A percentile compares a stretch with the other conserved stretches of the same genome.
These are phyloP conservation scores for Moringa oleifera DNA, from an alignment of 345 rosid genomes.

Conservation along the genomic window DNA sequence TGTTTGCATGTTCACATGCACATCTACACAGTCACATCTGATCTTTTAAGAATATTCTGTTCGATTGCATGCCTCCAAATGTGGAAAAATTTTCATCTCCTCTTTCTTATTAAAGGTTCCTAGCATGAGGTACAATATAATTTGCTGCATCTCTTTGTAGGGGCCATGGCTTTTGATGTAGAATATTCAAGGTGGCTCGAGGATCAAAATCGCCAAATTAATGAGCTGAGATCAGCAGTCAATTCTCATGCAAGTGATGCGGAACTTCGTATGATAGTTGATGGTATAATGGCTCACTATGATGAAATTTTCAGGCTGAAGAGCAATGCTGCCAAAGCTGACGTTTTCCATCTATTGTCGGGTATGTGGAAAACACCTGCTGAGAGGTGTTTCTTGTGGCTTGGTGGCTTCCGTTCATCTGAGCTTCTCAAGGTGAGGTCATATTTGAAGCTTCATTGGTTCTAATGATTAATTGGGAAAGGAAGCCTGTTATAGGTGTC, in stretches of 20 bases:
- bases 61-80: background rate
- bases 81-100: background rate
- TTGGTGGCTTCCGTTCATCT: constrained; percentile 97
- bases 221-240: constrained; percentile 90
- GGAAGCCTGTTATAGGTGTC: no score
- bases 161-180: constrained; percentile 97
- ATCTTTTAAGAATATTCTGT: no score
- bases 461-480: no score
- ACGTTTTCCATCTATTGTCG: constrained; percentile 92
- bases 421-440: constrained; percentile 86
- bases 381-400: constrained; percentile 99
- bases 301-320: constrained; percentile 94
- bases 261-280: constrained; percentile 86
- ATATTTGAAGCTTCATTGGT: background rate
- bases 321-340: constrained; percentile 89
- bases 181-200: constrained; percentile 93
- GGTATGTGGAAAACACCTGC: constrained; percentile 99
- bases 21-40: no score
- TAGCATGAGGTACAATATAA: background rate
- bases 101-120: background rate
- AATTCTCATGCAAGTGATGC: constrained; percentile 93
- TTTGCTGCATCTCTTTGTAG: constrained; percentile 34
- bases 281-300: constrained; percentile 80
- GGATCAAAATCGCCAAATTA: constrained; percentile 76
- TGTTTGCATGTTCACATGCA: no score